Conservation (phyloP, 306 rosid genomes). For the Fragaria iinumae region DNA sequence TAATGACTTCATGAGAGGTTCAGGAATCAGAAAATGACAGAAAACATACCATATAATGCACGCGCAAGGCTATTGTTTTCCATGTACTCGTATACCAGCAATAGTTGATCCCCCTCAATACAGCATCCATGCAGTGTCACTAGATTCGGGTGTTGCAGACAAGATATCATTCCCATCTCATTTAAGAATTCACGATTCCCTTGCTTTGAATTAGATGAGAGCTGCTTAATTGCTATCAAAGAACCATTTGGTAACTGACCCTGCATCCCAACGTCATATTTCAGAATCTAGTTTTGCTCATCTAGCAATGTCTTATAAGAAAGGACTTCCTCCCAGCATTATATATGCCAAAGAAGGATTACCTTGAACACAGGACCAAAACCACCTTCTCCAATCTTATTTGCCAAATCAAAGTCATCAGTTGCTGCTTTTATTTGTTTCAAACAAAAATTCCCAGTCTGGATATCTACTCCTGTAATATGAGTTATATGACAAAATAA, state of each 20-base stretch:
- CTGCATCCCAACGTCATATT: slow-evolving; percentile 32
- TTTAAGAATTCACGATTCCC: slow-evolving; percentile 74
- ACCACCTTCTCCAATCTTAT: slow-evolving; percentile 61
- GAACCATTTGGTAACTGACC: slow-evolving; percentile 59
- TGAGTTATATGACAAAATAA: background rate
- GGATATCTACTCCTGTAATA: slow-evolving; percentile 30
- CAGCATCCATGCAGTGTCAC: slow-evolving; percentile 70
- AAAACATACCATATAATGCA: slow-evolving; percentile 50
- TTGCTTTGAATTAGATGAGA: slow-evolving; percentile 61
- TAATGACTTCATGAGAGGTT: background rate
- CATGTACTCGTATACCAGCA: slow-evolving; percentile 69
- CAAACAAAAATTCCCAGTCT: slow-evolving; percentile 46
- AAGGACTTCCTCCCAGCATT: background rate
- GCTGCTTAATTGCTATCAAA: slow-evolving; percentile 62
- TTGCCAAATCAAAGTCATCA: slow-evolving; percentile 38
- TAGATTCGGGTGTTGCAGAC: slow-evolving; percentile 70
- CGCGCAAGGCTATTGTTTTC: slow-evolving; percentile 65
- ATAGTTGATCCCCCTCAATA: slow-evolving; percentile 54
- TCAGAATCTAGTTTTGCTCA: background rate
- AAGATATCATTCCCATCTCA: slow-evolving; percentile 64
- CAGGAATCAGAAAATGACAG: background rate
- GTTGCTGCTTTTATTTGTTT: slow-evolving; percentile 48
- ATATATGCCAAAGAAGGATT: background rate
- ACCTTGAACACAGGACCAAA: slow-evolving; percentile 57
- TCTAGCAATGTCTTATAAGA: background rate